These are phyloP conservation scores for Hypoxylon sp. DNA, from an alignment of 2,329 filamentous ascomycete species.

Conservation along the genomic window DNA sequence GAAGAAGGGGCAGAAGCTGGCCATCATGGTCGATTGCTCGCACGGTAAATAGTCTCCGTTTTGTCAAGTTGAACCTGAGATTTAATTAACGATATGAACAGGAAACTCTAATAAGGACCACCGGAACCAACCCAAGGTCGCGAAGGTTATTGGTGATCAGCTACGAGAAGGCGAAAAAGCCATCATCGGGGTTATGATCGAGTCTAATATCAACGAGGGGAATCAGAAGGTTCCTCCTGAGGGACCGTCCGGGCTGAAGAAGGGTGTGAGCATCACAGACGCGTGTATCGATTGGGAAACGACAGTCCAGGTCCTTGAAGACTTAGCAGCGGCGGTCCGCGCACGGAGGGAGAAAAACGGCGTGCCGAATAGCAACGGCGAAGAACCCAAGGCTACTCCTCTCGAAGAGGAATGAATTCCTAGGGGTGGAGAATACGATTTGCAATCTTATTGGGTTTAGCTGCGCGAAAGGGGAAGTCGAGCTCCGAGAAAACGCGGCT, in stretches of 20 bases:
- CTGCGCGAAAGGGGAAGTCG: not conserved
- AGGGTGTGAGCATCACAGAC: conserved; percentile 94
- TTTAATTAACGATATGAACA: conserved; percentile 54
- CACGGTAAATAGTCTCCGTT: conserved; percentile 74
- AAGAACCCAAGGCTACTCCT: conserved; percentile 60
- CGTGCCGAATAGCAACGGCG: conserved; percentile 52
- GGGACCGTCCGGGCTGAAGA: conserved; percentile 83
- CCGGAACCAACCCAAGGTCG: conserved; percentile 96
- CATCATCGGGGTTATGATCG: conserved; percentile 98
- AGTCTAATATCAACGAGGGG: conserved; percentile 95
- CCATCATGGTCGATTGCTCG: conserved; percentile 98
- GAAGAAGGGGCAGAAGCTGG: conserved; percentile 87
- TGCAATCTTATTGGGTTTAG: not conserved
- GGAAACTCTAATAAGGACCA: conserved; percentile 98
- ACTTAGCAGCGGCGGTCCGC: conserved; percentile 87
- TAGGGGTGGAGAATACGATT: not conserved
- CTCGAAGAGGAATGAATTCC: conserved; percentile 66
- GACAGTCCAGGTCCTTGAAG: conserved; percentile 85
- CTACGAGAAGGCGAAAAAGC: conserved; percentile 87
- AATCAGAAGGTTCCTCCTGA: conserved; percentile 90
- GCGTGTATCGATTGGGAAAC: conserved; percentile 95
- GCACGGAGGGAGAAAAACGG: conserved; percentile 74
- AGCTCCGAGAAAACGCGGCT: not conserved
- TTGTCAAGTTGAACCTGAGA: not conserved
- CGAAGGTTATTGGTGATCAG: conserved; percentile 85